Percentiles rank a stretch among this genome's conserved stretches.
Evolutionary conservation across 2,329 filamentous ascomycete genomes (phyloP).

Genomic region (Beauveria bassiana): DNA sequence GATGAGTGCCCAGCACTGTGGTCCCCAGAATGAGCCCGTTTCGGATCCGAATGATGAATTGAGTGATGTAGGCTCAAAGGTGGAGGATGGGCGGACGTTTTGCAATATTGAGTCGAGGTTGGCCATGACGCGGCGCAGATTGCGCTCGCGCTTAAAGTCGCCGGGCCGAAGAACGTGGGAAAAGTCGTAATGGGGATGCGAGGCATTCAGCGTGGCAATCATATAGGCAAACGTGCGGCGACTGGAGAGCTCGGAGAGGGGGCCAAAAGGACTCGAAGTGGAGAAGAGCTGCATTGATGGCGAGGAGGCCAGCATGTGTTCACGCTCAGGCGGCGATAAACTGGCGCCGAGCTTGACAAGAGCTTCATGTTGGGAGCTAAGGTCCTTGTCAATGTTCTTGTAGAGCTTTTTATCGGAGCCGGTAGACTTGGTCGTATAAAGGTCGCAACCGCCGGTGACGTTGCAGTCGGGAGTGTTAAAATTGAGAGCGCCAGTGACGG

Average conservation of each 20-base stretch:
- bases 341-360: constrained; percentile 79
- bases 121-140: constrained; percentile 73
- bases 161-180: constrained; percentile 81
- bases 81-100: constrained; percentile 65
- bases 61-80: constrained; percentile 35
- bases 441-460: constrained; percentile 86
- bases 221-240: constrained; percentile 91
- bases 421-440: constrained; percentile 95
- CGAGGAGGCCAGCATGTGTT: constrained; percentile 59
- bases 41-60: constrained; percentile 33
- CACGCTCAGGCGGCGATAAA: constrained; percentile 73
- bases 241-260: constrained; percentile 78
- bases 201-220: constrained; percentile 93
- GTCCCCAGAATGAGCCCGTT: constrained; percentile 66
- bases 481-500: constrained; percentile 85
- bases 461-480: constrained; percentile 92
- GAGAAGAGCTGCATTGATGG: constrained; percentile 55
- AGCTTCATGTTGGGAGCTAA: constrained; percentile 86
- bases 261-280: constrained; percentile 84
- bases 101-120: constrained; percentile 81
- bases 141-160: constrained; percentile 83
- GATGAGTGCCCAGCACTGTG: constrained; percentile 83
- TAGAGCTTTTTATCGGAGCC: constrained; percentile 95
- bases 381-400: constrained; percentile 84
- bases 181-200: constrained; percentile 88